A percentile compares a stretch with the other conserved stretches of the same genome.
These are phyloP conservation scores for Rubroshorea leprosula DNA, from an alignment of 345 rosid species.

Conservation along the genomic window DNA sequence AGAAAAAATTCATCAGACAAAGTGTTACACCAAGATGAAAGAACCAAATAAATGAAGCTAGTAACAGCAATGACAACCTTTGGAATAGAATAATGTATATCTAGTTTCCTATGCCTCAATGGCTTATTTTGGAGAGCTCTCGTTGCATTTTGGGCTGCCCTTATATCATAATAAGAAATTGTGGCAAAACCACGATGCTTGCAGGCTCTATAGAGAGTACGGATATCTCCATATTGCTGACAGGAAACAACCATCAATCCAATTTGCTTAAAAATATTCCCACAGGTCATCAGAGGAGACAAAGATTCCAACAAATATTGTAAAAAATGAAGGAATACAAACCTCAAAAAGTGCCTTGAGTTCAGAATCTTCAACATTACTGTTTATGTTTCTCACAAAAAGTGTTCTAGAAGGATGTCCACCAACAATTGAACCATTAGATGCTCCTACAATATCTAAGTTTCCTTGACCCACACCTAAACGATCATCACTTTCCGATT, in stretches of 20 bases:
- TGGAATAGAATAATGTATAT: slow-evolving; percentile 66
- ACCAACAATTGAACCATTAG: slow-evolving; percentile 38
- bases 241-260: slow-evolving; percentile 9
- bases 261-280: background rate
- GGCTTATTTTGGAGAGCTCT: slow-evolving; percentile 56
- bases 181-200: slow-evolving; percentile 71
- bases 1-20: background rate
- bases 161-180: slow-evolving; percentile 75
- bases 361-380: slow-evolving; percentile 68
- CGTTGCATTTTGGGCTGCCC: slow-evolving; percentile 75
- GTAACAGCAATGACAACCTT: slow-evolving; percentile 35
- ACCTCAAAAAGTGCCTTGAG: slow-evolving; percentile 76
- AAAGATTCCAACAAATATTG: background rate
- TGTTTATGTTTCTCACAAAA: slow-evolving; percentile 61
- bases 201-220: slow-evolving; percentile 56
- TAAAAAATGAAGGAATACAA: slow-evolving; percentile 14
- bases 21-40: background rate
- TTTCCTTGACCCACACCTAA: slow-evolving; percentile 28
- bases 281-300: background rate
- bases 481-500: slow-evolving; percentile 65
- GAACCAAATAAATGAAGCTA: background rate
- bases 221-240: slow-evolving; percentile 83
- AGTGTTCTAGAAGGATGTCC: slow-evolving; percentile 75
- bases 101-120: slow-evolving; percentile 59
- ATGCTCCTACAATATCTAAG: slow-evolving; percentile 30